Evolutionary conservation across 768 basidiomycete genomes (phyloP).

Genomic region (Fomitopsis pulvina): DNA sequence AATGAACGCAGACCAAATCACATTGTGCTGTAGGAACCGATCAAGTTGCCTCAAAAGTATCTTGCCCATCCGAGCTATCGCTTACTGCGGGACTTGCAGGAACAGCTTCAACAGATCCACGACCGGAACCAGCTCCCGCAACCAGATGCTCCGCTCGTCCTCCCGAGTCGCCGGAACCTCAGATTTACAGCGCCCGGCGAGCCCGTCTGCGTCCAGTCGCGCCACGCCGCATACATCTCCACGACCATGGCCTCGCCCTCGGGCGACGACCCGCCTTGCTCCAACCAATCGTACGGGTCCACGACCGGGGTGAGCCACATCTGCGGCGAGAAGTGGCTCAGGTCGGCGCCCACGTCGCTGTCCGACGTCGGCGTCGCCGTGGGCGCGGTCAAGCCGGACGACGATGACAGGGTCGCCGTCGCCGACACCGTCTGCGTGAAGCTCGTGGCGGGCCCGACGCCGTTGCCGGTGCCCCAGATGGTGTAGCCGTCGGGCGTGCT

Average conservation of each 20-base stretch:
- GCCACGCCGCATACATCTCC: slow-evolving; percentile 66
- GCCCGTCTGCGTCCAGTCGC: slow-evolving; percentile 63
- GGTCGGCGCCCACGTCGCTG: slow-evolving; percentile 4
- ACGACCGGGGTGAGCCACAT: slow-evolving; percentile 78
- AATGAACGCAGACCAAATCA: too few relatives aligned
- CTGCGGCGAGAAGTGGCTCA: slow-evolving; percentile 44
- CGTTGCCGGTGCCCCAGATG: slow-evolving; percentile 3
- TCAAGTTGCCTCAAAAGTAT: too few relatives aligned
- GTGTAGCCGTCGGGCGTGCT: slow-evolving; percentile 9
- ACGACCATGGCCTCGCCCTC: slow-evolving; percentile 80
- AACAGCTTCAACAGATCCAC: too few relatives aligned
- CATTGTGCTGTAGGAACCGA: too few relatives aligned
- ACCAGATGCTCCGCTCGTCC: too few relatives aligned
- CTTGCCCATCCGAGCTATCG: too few relatives aligned
- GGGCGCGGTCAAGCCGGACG: slow-evolving; percentile 1
- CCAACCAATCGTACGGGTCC: slow-evolving; percentile 51
- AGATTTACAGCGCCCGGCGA: slow-evolving; percentile 45
- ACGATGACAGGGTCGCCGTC: background rate
- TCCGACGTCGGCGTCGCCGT: slow-evolving; percentile 8
- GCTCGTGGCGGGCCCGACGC: slow-evolving; percentile 1
- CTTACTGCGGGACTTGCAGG: too few relatives aligned
- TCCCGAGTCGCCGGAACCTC: too few relatives aligned
- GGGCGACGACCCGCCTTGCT: slow-evolving; percentile 48
- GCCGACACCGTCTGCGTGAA: background rate
- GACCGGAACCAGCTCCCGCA: too few relatives aligned